A percentile compares a stretch with the other conserved stretches of the same genome.
These are phyloP conservation scores for Annulohypoxylon truncatum DNA, from an alignment of 2,329 filamentous ascomycete genomes.

Conservation along the genomic window DNA sequence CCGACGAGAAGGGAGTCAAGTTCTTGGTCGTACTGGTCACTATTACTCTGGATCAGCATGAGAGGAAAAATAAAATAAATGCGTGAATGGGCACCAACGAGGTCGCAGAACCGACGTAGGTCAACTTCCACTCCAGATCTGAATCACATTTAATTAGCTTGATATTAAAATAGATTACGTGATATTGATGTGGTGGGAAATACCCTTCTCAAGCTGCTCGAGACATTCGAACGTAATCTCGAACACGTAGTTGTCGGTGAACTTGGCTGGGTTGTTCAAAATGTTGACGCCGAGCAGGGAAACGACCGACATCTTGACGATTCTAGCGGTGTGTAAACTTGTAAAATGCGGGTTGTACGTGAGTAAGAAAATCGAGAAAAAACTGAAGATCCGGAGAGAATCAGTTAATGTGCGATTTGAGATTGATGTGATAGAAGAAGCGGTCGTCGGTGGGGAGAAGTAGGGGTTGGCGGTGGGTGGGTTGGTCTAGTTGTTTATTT, in stretches of 20 bases:
- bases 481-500: conserved; percentile 37
- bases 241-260: conserved; percentile 93
- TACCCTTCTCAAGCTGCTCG: conserved; percentile 92
- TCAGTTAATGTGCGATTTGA: background rate
- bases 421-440: conserved; percentile 4
- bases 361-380: conserved; percentile 20
- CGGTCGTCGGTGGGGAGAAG: conserved; percentile 12
- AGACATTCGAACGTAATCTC: conserved; percentile 99
- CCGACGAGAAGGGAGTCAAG: conserved; percentile 96
- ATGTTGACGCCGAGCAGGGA: conserved; percentile 96
- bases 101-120: conserved; percentile 97
- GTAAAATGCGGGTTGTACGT: conserved; percentile 13
- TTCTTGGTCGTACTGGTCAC: conserved; percentile 97
- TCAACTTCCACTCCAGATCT: conserved; percentile 99
- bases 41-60: conserved; percentile 53
- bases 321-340: conserved; percentile 19
- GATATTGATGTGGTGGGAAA: conserved; percentile 26
- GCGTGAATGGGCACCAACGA: conserved; percentile 71
- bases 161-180: background rate
- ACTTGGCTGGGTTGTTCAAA: conserved; percentile 95
- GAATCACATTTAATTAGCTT: conserved; percentile 29
- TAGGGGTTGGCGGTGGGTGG: conserved; percentile 27
- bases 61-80: background rate
- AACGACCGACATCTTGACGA: conserved; percentile 86
- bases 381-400: background rate